Evolutionary conservation across 1,284 basidiomycete genomes (phyloP).

Genomic region (Ustilago cynodontis): DNA sequence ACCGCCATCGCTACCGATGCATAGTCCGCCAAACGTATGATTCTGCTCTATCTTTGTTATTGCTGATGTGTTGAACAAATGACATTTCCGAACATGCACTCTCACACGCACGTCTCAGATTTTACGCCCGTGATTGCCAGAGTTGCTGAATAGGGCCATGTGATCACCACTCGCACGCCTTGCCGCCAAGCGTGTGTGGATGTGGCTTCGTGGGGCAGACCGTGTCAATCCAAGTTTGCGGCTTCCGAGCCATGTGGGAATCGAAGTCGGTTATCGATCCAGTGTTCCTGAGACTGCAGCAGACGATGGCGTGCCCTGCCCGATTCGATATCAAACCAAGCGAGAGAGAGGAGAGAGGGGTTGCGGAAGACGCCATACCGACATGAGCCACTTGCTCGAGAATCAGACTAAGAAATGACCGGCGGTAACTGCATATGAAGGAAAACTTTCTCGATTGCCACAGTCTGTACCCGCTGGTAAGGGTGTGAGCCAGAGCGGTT

Average conservation of each 20-base stretch:
- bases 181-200: too few species aligned
- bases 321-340: too few species aligned
- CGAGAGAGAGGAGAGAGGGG: too few species aligned
- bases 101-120: too few species aligned
- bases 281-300: background rate
- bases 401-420: background rate
- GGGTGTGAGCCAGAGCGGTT: too few species aligned
- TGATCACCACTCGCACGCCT: too few species aligned
- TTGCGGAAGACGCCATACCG: conserved; percentile 30
- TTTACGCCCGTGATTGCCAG: background rate
- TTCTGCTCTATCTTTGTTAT: background rate
- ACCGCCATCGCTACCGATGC: conserved; percentile 42
- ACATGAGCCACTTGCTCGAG: background rate
- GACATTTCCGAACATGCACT: background rate
- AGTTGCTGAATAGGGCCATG: background rate
- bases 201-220: too few species aligned
- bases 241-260: too few species aligned
- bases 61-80: background rate
- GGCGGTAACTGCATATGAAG: background rate
- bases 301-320: background rate
- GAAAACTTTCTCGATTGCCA: too few species aligned
- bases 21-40: too few species aligned
- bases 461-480: too few species aligned
- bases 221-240: too few species aligned
- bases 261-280: background rate